Evolutionary conservation across 169 alveolate species (phyloP), one percentile per base, ranked within the genome.

Genomic region (Plasmodium fragile): DNA sequence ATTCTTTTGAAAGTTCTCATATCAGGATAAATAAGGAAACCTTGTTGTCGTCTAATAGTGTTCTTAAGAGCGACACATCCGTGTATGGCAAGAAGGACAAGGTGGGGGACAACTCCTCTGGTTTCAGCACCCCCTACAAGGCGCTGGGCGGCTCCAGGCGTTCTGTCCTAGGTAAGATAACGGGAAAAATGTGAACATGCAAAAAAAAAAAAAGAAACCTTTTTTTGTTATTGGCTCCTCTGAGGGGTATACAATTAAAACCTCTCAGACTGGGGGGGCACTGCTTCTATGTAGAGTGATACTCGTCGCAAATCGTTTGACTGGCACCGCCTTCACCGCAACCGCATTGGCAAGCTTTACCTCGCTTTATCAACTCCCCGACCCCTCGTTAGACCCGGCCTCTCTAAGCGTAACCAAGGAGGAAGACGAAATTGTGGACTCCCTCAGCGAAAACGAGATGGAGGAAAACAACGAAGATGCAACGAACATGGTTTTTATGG

Each of bases 401-500:
- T 34, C 28, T 13, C n/a, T 75, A 3, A 49, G 59, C 41, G 32
- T 45, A 22, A 25, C 87, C 5, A 85, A 69, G 79, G 93, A 85
- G 16, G 84, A 84, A 34, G 93, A 85, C 55, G 93, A 85, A 73
- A 72, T 75, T 2, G 6, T 85, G 49, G 93, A 85, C 34, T 73
- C 85, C 52, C n/a, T 77, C 28, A 85, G 93, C 52, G 93, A 85
- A 75, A 85, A 85, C 22, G 93, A 85, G 3, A 30, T 72, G 16
- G 93, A 85, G 41, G 93, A 85, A 73, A 73, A 73, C 39, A 75
- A 85, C 53, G 93, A 85, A 49, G 85, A 85, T 4, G 84, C 93
- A 13, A 85, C 93, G 13, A 85, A 85, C 70, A 36, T 85, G 45
- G 87, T 85, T 85, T 85, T 85, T 85, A 25, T 73, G 22, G 93